Evolutionary conservation across 495 filamentous ascomycete genomes (phyloP).

Genomic region (Diplogelasinospora grovesii): DNA sequence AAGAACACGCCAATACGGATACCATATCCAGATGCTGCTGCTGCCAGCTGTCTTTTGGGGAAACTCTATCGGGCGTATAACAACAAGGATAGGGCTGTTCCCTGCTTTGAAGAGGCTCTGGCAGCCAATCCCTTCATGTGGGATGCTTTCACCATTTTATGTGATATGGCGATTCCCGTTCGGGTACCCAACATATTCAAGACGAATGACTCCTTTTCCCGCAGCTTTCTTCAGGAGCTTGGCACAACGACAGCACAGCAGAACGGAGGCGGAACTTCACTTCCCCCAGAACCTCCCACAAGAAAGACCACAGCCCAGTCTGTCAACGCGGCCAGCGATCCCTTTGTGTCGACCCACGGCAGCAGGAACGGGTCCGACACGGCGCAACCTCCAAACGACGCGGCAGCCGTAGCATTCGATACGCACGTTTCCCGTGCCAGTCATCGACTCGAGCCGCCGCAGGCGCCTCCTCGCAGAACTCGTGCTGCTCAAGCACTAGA

Average conservation of each 20-base stretch:
- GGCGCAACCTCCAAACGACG: conserved; percentile 34
- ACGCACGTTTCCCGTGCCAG: conserved; percentile 27
- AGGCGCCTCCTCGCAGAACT: conserved; percentile 58
- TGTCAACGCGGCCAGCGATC: conserved; percentile 34
- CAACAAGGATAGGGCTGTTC: conserved; percentile 71
- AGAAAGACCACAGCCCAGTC: conserved; percentile 31
- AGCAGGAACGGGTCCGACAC: conserved; percentile 21
- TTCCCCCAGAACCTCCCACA: conserved; percentile 24
- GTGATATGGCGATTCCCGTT: conserved; percentile 61
- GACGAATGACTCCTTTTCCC: conserved; percentile 45
- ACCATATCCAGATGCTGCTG: conserved; percentile 74
- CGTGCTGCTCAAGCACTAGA: conserved; percentile 52
- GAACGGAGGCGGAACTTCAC: conserved; percentile 19
- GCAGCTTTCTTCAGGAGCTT: conserved; percentile 30
- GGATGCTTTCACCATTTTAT: conserved; percentile 86
- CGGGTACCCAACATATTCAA: conserved; percentile 81
- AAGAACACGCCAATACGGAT: conserved; percentile 63
- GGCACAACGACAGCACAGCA: conserved; percentile 19
- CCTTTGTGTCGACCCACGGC: conserved; percentile 31
- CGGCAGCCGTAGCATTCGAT: conserved; percentile 20
- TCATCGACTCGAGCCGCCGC: conserved; percentile 49
- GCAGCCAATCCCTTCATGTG: conserved; percentile 95
- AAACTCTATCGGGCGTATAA: conserved; percentile 79
- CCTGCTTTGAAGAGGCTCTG: conserved; percentile 78
- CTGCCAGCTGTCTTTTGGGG: conserved; percentile 70